Evolutionary conservation across 164 flowering plant species (phyloP).

Genomic region (Macadamia integrifolia): DNA sequence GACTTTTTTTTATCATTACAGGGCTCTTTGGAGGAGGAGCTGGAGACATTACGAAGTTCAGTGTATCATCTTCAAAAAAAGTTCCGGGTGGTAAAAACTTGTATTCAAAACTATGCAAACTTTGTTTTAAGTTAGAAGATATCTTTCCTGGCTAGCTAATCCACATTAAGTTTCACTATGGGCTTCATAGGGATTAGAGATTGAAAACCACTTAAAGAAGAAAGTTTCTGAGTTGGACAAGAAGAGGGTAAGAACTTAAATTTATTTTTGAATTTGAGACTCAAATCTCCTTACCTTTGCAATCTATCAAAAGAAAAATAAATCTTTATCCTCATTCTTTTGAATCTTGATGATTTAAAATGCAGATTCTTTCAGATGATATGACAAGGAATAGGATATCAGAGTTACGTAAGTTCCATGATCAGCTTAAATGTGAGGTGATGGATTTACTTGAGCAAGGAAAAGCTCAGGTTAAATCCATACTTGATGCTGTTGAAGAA

Average conservation of each 20-base stretch:
- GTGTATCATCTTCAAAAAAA: slow-evolving; percentile 60
- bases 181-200: slow-evolving; percentile 65
- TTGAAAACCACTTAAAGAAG: slow-evolving; percentile 76
- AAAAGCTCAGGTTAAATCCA: slow-evolving; percentile 35
- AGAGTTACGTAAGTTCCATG: slow-evolving; percentile 42
- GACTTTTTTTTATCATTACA: slow-evolving; percentile 42
- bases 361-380: slow-evolving; percentile 47
- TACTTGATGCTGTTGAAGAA: slow-evolving; percentile 32
- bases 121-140: neutral
- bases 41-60: slow-evolving; percentile 44
- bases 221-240: slow-evolving; percentile 53
- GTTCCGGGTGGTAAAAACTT: slow-evolving; percentile 51
- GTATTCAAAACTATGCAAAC: slow-evolving; percentile 1
- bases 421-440: slow-evolving; percentile 40
- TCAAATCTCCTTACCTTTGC: neutral
- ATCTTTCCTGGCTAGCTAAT: neutral
- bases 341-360: slow-evolving; percentile 3
- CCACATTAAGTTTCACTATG: neutral
- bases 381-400: slow-evolving; percentile 35
- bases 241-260: slow-evolving; percentile 45
- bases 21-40: slow-evolving; percentile 69
- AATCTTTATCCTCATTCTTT: neutral
- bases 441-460: slow-evolving; percentile 50
- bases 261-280: neutral
- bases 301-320: too few species aligned